phyloP scores from a whole-genome alignment of 2,329 filamentous ascomycete species.

The Nigrospora sphaerica region DNA sequence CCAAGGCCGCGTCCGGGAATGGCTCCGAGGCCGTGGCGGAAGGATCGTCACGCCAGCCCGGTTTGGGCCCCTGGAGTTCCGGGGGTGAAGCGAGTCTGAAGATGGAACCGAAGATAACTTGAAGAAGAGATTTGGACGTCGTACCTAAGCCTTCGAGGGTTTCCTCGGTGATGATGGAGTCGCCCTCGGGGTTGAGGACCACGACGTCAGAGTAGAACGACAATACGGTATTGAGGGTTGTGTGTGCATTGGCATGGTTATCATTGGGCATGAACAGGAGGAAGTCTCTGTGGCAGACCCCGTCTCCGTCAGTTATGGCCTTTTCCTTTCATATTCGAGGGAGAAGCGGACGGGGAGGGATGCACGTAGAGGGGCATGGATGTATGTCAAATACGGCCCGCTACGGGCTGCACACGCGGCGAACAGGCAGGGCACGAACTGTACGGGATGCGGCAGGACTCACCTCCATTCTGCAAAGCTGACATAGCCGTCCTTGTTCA shows the following conservation, averaged over 20 bases:
- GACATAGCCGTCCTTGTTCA: constrained; percentile 80
- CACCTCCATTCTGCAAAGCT: constrained; percentile 97
- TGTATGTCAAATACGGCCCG: no score
- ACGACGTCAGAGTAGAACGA: constrained; percentile 89
- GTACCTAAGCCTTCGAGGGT: constrained; percentile 92
- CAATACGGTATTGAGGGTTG: constrained; percentile 73
- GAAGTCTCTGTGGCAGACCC: constrained; percentile 61
- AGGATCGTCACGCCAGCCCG: constrained; percentile 2
- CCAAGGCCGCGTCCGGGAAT: background rate
- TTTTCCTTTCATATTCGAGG: no score
- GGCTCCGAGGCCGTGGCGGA: no score
- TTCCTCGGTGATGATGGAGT: constrained; percentile 87
- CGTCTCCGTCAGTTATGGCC: no score
- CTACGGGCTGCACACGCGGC: no score
- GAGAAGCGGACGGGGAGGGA: no score
- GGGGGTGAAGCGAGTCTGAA: constrained; percentile 55
- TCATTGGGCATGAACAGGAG: constrained; percentile 74
- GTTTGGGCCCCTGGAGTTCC: constrained; percentile 24
- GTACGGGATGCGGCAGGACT: constrained; percentile 23
- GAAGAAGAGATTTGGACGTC: constrained; percentile 59
- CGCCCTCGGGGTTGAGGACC: constrained; percentile 86
- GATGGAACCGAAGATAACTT: constrained; percentile 69
- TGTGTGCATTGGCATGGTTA: constrained; percentile 41
- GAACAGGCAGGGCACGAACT: no score
- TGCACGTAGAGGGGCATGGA: background rate